Base-by-base conservation (phyloP, 345 rosid species). In the Noccaea bulbosa region DNA sequence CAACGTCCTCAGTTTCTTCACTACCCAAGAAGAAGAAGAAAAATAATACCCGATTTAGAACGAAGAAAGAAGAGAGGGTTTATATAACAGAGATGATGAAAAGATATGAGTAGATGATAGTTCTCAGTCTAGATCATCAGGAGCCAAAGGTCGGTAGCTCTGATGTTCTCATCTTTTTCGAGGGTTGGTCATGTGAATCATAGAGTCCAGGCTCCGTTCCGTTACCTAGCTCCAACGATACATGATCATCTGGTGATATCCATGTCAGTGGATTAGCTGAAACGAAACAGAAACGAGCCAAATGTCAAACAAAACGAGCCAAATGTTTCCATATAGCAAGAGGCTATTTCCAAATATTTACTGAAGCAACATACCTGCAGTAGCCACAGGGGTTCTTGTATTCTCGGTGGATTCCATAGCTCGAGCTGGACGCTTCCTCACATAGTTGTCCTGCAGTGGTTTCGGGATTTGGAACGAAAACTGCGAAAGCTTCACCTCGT, bases 401-500 rank as follows among this genome's bases (percentile, higher is more conserved):
- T 78, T 35, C 57, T 81, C 84, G 20, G 34, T 63, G 47, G 86
- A 63, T 61, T 80, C 70, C 24, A 52, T 24, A 49, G 11, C 1
- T 32, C 69, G 76, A 57, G 85, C 34, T 43, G 80, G 84, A 47
- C 87, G 87, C 78, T 86, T 90, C 73, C 88, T 81, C 46, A 87
- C 90, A 73, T 90, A 86, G 71, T 81, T 67, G 33, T 84, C 83
- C 73, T 68, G 89, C 71, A 86, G 78, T 38, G 96, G 96, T 82
- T 68, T 86, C 6, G 96, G 96, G 58, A 79, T 82, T 79, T 82
- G 91, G 71, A 90, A 90, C 7, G 96, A 90, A 78, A 90, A 90
- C 60, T 77, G 80, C 11, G 93, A 83, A 60, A 84, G 63, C 10
- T 64, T 86, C 17, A 83, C 77, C 22, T 85, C 96, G 63, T 71